phyloP scores from a whole-genome alignment of 83 land plant genomes.

The Thuja plicata region DNA sequence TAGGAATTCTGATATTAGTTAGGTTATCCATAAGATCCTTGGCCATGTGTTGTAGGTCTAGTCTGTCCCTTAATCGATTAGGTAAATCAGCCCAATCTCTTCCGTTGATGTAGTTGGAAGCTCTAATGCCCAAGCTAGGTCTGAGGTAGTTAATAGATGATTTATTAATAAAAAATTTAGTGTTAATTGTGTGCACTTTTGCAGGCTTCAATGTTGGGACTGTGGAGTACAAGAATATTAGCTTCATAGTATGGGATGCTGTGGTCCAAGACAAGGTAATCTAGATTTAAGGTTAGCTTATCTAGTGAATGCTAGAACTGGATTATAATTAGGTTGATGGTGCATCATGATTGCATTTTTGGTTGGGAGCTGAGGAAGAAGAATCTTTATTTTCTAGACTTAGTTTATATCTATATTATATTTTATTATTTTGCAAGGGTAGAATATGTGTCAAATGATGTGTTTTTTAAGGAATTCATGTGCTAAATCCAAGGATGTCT shows the following conservation, averaged over 20 bases:
- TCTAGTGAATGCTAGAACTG: background rate
- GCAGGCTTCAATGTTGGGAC: too few species aligned
- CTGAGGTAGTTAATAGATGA: too few species aligned
- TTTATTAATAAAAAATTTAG: too few species aligned
- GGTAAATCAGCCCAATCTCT: too few species aligned
- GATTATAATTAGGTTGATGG: background rate
- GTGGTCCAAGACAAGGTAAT: constrained; percentile 56
- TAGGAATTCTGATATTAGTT: too few species aligned
- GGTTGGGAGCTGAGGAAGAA: background rate
- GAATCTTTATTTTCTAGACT: background rate
- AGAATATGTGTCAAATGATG: background rate
- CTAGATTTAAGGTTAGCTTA: background rate
- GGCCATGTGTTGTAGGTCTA: too few species aligned
- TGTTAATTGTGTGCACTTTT: too few species aligned
- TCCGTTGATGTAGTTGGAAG: too few species aligned
- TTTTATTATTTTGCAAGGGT: background rate
- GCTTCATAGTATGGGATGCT: constrained; percentile 29
- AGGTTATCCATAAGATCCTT: too few species aligned
- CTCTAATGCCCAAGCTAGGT: too few species aligned
- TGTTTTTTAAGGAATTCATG: background rate
- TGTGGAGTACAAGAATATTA: too few species aligned
- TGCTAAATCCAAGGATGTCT: background rate
- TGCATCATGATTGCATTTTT: background rate
- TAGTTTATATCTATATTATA: background rate
- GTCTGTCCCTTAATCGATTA: too few species aligned